Evolutionary conservation across 306 rosid species (phyloP).

Genomic region (Mimosa bimucronata): DNA sequence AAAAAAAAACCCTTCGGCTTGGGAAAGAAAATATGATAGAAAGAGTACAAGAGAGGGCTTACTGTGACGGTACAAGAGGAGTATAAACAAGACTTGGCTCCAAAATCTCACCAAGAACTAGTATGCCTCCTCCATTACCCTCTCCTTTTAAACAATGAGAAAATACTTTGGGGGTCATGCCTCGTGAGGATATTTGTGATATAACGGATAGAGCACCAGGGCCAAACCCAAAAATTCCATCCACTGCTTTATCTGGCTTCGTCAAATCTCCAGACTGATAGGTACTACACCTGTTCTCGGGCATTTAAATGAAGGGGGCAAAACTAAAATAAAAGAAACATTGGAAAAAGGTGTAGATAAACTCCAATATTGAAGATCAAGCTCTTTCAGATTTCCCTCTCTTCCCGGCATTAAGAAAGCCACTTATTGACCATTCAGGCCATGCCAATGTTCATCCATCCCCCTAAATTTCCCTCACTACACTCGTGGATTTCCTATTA

Average conservation of each 20-base stretch:
- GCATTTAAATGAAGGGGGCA: conserved; percentile 30
- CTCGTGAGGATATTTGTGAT: conserved; percentile 82
- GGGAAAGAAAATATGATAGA: background rate
- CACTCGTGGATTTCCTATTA: background rate
- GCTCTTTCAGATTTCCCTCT: conserved; percentile 3
- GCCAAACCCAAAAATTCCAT: conserved; percentile 94
- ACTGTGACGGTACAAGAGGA: conserved; percentile 95
- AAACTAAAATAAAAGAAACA: conserved; percentile 20
- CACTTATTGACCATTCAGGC: background rate
- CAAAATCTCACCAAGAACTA: conserved; percentile 94
- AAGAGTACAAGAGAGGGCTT: conserved; percentile 47
- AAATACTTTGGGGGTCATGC: conserved; percentile 77
- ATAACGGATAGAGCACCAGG: conserved; percentile 81
- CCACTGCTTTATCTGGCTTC: conserved; percentile 81
- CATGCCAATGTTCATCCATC: background rate
- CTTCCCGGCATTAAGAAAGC: conserved; percentile 9
- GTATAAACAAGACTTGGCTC: conserved; percentile 91
- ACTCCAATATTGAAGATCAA: conserved; percentile 3
- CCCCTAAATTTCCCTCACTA: background rate
- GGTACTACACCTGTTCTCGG: conserved; percentile 73
- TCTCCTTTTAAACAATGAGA: conserved; percentile 93
- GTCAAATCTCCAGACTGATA: conserved; percentile 84
- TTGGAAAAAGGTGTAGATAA: conserved; percentile 22
- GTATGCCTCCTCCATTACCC: conserved; percentile 84
- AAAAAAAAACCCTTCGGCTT: background rate